Base-by-base conservation (phyloP, 2,329 filamentous ascomycete species). In the Claviceps pusilla region DNA sequence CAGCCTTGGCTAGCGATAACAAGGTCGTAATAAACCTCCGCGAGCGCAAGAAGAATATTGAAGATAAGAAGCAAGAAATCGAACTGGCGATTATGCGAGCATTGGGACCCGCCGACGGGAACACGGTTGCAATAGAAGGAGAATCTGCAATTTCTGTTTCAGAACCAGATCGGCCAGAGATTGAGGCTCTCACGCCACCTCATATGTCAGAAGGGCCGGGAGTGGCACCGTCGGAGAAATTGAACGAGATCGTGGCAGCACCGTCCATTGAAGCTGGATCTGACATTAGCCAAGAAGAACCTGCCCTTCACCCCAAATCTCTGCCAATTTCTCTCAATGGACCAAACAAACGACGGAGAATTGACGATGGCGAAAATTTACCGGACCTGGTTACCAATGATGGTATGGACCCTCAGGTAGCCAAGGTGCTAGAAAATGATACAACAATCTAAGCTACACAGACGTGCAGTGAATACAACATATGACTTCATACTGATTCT, bases 41-140 rank as follows among this genome's bases (percentile, higher is more conserved):
- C 3, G 74, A 73, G n/a, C 82, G 84, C 54, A 88, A 86, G 61
- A 69, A 73, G 2, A 81, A 83, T 54, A 87, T 89, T 16, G 90
- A 96, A 61, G 73, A 76, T 19, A 90, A 88, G 70, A 95, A 94
- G 68, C 82, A 84, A 52, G 86, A 93, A 50, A 89, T 98, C 7
- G 93, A 98, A 68, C 82, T 91, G 59, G 84, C 82, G 50, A 97
- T 98, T 60, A 89, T 98, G 78, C 82, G 86, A 52, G 88, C 87
- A 9, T 77, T 95, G 28, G 81, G 82, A 14, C 78, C 80, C 1
- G 77, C 82, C 9, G 76, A 79, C 55, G 71, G 73, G 24, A 70
- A 73, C 49, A 68, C 69, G 9, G 73, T 79, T 10, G 70, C 74
- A 3, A 72, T 74, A 3, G 71, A 73, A 9, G 68, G 73, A 50